Conservation (phyloP, 2,329 filamentous ascomycete genomes). For the Eutypella sp. region DNA sequence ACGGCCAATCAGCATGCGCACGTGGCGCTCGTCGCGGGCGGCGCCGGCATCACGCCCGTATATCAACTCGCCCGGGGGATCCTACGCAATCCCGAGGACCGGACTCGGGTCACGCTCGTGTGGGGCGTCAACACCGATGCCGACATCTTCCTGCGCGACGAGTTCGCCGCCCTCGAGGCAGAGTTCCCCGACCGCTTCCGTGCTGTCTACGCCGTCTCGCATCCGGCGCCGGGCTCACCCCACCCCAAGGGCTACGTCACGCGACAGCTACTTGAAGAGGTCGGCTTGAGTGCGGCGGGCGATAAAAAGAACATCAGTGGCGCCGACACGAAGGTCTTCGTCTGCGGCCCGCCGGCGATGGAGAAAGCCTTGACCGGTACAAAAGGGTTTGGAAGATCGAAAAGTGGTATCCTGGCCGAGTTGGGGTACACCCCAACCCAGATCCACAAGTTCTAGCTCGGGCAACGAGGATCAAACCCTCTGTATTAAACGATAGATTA, state of each 20-base stretch:
- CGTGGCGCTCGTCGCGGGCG: conserved; percentile 64
- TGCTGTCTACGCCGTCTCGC: conserved; percentile 53
- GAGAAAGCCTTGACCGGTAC: conserved; percentile 50
- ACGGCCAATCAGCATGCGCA: conserved; percentile 43
- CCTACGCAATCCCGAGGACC: conserved; percentile 55
- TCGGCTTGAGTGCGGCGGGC: conserved; percentile 31
- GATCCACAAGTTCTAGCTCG: conserved; percentile 53
- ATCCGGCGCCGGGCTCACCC: conserved; percentile 34
- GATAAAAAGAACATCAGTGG: conserved; percentile 17
- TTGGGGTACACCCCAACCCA: conserved; percentile 54
- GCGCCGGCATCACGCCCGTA: conserved; percentile 67
- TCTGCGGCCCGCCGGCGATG: conserved; percentile 67
- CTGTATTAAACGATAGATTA: no score
- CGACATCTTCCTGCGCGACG: conserved; percentile 54
- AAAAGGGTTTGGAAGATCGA: conserved; percentile 18
- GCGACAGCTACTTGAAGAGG: conserved; percentile 48
- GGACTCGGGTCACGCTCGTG: conserved; percentile 58
- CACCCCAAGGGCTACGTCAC: conserved; percentile 54
- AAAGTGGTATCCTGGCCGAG: conserved; percentile 47
- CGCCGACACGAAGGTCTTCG: conserved; percentile 54
- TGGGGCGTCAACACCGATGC: conserved; percentile 62
- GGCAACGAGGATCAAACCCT: no score
- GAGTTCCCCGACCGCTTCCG: conserved; percentile 51
- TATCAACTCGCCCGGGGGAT: conserved; percentile 61
- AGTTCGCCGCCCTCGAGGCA: conserved; percentile 47